Base-by-base conservation (phyloP, 441 rosid genomes). In the Arabidopsis lyrata region DNA sequence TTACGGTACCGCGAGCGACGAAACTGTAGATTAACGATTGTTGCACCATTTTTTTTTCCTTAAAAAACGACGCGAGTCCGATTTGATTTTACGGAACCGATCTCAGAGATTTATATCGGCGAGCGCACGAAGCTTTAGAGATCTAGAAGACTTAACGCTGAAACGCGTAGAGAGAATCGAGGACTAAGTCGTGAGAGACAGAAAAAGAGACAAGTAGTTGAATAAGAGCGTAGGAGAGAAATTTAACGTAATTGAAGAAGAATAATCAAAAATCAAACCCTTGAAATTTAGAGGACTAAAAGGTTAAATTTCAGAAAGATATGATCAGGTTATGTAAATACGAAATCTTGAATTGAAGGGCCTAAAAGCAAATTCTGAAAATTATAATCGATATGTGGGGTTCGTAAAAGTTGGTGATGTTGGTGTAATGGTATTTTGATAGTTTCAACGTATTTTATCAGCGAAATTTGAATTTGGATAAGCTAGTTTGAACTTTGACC, bases 21-120 rank as follows among this genome's bases (percentile, higher is more conserved):
- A 90, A 90, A 44, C 87, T 82, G 80, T 90, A 92, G 84, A 92
- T 88, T 88, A 90, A 80, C 50, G 90, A 68, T 78, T 83, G 80
- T 78, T 82, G 87, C 54, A 79, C 78, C 97, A 90, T 90, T 75
- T 73, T 48, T 55, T 22, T 6, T 6, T 1, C 41, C 5, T 2
- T 0, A 0, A 45, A 66, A 56, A 62, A 63, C 62, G 63, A 68
- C 54, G 69, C 64, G 2, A 63, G 35, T 59, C 8, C 44, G 69
- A 77, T 59, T 45, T 14, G 44, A 41, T 29, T 52, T 7, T 6
- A 14, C 50, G 61, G 68, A 9, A 45, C 5, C 3, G 65, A 66
- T 44, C 39, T 65, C 80, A 47, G 58, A 66, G 66, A 72, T 20
- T 66, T 72, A 66, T 61, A 61, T 8, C 29, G 68, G 64, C 56